phyloP scores from a whole-genome alignment of 192 early-diverging fungal genomes.

The Jimgerdemannia flammicorona region DNA sequence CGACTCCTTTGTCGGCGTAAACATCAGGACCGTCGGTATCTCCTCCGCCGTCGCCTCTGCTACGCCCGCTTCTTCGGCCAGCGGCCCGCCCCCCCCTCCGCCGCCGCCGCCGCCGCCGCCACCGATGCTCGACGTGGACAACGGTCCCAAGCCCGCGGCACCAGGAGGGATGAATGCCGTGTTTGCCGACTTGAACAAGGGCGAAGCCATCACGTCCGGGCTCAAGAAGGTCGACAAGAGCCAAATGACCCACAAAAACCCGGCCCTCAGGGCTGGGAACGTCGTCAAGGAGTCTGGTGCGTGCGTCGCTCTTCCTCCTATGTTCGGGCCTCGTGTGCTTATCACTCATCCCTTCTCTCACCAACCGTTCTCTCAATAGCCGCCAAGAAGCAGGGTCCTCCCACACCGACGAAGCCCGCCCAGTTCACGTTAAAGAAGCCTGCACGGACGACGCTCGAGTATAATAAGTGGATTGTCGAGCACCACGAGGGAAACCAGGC shows the following conservation, averaged over 20 bases:
- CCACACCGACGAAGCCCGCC: conserved; percentile 51
- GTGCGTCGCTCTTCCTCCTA: background rate
- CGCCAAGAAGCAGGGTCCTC: conserved; percentile 43
- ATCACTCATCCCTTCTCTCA: background rate
- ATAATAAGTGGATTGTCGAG: conserved; percentile 95
- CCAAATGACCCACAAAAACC: conserved; percentile 99
- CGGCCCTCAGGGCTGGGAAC: conserved; percentile 66
- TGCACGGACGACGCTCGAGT: conserved; percentile 77
- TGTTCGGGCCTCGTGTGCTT: background rate
- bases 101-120: conserved; percentile 57
- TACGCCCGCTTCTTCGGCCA: conserved; percentile 36
- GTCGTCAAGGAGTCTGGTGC: conserved; percentile 37
- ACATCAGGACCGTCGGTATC: conserved; percentile 24
- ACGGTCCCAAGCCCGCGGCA: conserved; percentile 10
- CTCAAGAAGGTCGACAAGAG: conserved; percentile 91
- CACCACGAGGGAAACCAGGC: conserved; percentile 71
- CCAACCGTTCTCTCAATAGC: conserved; percentile 22
- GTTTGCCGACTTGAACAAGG: conserved; percentile 86
- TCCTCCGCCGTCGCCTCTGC: conserved; percentile 39
- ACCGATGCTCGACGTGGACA: conserved; percentile 16
- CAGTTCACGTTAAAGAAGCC: conserved; percentile 63
- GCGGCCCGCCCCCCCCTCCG: conserved; percentile 35
- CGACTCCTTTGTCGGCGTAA: conserved; percentile 24
- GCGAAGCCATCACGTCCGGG: conserved; percentile 65
- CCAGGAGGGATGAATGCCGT: conserved; percentile 53